Percentiles rank a stretch among this genome's conserved stretches.
Conservation (phyloP, 2,329 filamentous ascomycete genomes). For the Colletotrichum chrysophilum region DNA sequence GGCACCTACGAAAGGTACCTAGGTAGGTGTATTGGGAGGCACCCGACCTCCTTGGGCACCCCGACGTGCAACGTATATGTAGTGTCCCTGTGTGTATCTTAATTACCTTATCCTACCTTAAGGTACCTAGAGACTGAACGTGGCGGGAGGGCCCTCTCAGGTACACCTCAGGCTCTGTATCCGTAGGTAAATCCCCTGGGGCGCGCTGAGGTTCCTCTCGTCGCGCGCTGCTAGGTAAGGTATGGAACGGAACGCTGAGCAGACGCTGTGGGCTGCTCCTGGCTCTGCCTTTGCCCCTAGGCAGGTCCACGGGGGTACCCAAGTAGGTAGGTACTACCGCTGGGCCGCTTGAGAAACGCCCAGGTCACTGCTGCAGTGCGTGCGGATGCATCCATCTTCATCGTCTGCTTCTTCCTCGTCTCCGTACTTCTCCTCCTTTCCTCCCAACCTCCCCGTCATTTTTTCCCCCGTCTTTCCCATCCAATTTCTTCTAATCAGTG, state of each 20-base stretch:
- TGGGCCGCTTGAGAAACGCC: not conserved
- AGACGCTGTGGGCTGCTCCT: not conserved
- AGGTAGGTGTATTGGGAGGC: not conserved
- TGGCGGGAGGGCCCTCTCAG: not conserved
- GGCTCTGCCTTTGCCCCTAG: not conserved
- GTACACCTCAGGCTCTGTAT: not conserved
- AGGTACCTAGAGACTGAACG: not conserved
- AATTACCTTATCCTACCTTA: not conserved
- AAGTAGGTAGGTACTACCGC: not conserved
- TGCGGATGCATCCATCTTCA: slow-evolving; percentile 15
- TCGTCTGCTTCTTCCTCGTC: not conserved
- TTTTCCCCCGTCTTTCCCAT: not conserved
- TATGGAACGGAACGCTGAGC: not conserved
- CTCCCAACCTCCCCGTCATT: slow-evolving; percentile 11
- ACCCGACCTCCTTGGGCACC: not conserved
- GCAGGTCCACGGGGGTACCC: not conserved
- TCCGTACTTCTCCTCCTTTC: not conserved
- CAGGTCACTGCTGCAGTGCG: not conserved
- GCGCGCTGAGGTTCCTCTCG: not conserved
- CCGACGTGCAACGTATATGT: not conserved
- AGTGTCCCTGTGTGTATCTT: not conserved
- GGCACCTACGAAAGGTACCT: too few species aligned
- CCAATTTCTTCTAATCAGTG: not conserved
- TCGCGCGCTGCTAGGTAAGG: not conserved
- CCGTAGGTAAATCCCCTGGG: not conserved